A percentile compares a stretch with the other conserved stretches of the same genome.
phyloP scores from a whole-genome alignment of 2,329 filamentous ascomycete species.

The Simplicillium aogashimaense region DNA sequence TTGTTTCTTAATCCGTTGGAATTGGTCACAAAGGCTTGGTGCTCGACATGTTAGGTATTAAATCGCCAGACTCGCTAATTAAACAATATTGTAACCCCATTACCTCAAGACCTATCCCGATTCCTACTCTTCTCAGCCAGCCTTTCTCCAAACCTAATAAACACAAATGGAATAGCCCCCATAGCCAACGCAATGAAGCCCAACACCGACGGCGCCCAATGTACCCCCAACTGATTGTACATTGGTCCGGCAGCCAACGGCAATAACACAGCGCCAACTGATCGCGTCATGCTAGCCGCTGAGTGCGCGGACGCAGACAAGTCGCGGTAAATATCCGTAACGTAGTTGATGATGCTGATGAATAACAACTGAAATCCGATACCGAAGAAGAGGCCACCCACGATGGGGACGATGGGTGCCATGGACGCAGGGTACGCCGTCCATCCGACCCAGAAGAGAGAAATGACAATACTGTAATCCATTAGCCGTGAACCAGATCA shows the following conservation, averaged over 20 bases:
- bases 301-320: conserved; percentile 24
- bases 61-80: too few relatives aligned
- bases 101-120: too few relatives aligned
- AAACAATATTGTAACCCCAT: too few relatives aligned
- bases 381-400: conserved; percentile 33
- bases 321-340: conserved; percentile 21
- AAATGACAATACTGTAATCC: conserved; percentile 39
- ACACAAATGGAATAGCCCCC: conserved; percentile 4
- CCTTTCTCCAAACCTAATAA: conserved; percentile 1
- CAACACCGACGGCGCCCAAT: conserved; percentile 24
- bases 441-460: conserved; percentile 52
- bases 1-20: too few relatives aligned
- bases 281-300: conserved; percentile 21
- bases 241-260: conserved; percentile 21
- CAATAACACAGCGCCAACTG: conserved; percentile 20
- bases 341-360: conserved; percentile 24
- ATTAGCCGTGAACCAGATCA: conserved; percentile 14
- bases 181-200: conserved; percentile 15
- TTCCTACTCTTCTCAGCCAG: background rate
- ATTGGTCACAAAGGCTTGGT: too few relatives aligned
- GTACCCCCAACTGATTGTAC: conserved; percentile 20
- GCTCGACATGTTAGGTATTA: too few relatives aligned
- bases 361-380: conserved; percentile 21
- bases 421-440: conserved; percentile 30
- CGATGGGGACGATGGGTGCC: conserved; percentile 23